These are phyloP conservation scores for Entamoeba invadens DNA, from an alignment of 208 protist genomes.

Conservation along the genomic window DNA sequence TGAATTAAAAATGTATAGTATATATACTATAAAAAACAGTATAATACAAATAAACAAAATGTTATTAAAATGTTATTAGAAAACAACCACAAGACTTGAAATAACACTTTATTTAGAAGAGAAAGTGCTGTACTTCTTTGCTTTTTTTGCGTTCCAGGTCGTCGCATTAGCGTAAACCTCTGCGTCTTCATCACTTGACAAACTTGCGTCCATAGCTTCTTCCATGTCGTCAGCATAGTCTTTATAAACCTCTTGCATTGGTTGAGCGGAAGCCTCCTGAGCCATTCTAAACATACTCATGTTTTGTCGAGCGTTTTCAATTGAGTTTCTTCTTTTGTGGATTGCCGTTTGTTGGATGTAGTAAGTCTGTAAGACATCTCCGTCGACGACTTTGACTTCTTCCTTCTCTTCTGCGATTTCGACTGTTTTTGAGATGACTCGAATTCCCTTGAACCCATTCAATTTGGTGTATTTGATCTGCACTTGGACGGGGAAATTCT, in stretches of 20 bases:
- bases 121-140: background rate
- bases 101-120: background rate
- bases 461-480: background rate
- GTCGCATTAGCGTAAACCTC: background rate
- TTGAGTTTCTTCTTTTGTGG: background rate
- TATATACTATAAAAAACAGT: too few species aligned
- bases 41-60: too few species aligned
- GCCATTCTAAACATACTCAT: background rate
- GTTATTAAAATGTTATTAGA: too few species aligned
- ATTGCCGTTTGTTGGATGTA: background rate
- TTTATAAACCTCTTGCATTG: background rate
- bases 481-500: background rate
- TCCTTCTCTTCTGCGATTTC: background rate
- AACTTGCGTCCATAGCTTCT: background rate
- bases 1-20: too few species aligned
- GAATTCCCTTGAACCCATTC: background rate
- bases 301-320: background rate
- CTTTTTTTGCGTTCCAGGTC: background rate
- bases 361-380: background rate
- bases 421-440: background rate
- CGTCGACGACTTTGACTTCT: background rate
- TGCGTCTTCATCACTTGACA: background rate
- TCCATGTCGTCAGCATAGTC: background rate
- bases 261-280: background rate
- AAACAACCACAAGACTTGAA: too few species aligned